Conservation (phyloP, 306 rosid species). For the Vigna radiata region DNA sequence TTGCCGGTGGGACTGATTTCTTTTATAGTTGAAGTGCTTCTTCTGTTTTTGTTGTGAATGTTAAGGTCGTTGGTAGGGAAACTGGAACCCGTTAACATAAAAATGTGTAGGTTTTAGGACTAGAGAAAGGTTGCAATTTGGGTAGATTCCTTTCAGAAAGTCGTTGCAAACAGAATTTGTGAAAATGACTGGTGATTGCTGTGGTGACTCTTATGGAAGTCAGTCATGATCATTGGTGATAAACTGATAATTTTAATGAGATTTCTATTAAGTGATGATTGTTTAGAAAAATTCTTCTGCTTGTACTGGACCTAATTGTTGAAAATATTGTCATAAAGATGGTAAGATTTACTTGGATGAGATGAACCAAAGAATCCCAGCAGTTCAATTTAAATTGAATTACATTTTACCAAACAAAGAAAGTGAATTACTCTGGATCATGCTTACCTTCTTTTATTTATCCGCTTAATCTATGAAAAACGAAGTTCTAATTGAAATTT, state of each 20-base stretch:
- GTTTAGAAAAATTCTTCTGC: slow-evolving; percentile 21
- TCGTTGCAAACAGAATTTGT: slow-evolving; percentile 4
- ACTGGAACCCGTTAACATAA: not conserved
- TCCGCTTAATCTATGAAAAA: not conserved
- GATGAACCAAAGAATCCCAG: not conserved
- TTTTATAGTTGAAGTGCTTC: slow-evolving; percentile 6
- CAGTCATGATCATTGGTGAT: not conserved
- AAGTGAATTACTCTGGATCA: not conserved
- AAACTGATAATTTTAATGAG: slow-evolving; percentile 4
- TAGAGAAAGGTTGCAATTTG: not conserved
- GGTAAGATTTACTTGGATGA: slow-evolving; percentile 11
- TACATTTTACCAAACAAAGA: not conserved
- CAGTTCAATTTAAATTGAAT: slow-evolving; percentile 6
- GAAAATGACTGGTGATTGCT: not conserved
- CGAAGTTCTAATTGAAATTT: not conserved
- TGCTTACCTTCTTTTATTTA: not conserved
- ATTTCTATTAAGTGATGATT: slow-evolving; percentile 17
- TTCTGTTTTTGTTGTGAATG: not conserved
- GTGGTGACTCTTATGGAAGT: not conserved
- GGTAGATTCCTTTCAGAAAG: not conserved
- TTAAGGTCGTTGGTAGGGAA: slow-evolving; percentile 3
- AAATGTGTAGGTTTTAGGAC: not conserved
- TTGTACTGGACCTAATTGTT: slow-evolving; percentile 25
- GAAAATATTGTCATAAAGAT: not conserved
- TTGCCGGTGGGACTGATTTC: slow-evolving; percentile 17